Base-by-base conservation (phyloP, 225 moss, liverwort and hornwort species). In the Physcomitrium patens region DNA sequence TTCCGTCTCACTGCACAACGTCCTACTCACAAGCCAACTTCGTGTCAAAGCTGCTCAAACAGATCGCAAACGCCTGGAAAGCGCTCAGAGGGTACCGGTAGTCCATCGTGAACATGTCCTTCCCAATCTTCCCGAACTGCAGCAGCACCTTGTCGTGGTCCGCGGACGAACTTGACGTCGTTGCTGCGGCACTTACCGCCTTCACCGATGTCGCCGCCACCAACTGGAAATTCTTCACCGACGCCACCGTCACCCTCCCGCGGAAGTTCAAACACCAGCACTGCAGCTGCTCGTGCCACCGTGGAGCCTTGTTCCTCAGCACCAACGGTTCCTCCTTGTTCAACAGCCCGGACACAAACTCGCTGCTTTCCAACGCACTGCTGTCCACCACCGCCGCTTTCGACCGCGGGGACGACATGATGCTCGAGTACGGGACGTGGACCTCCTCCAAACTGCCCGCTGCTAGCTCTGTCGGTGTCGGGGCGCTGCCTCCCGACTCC, bases 91-190 rank as follows among this genome's bases (percentile, higher is more conserved):
- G 97, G 60, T 99, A 99, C 69, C 97, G 90, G 78, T 99, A 99
- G 80, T 99, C 97, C 97, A 99, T 99, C 16, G 97, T 99, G 61
- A 99, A 99, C 97, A 99, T 93, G 63, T 99, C 97, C 83, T 99
- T 99, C 60, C 97, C 97, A 18, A 90, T 94, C 79, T 99, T 99
- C 31, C 97, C 97, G 50, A 99, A 99, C 87, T 99, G 97, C 80
- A 99, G 53, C 52, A 99, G 84, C 55, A 99, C 97, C 81, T 95
- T 99, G 80, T 99, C 97, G 59, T 99, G 95, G 75, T 99, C 97
- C 31, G 31, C 31, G 5, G 31, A 37, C 31, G 31, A 37, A 69
- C 90, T 91, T 69, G 91, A 62, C 27, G 80, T 79, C 24, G 90
- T 75, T 63, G 88, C 90, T 7, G 87, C 64, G 8, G 85, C 79